A percentile compares a stretch with the other conserved stretches of the same genome.
Conservation (phyloP, 805 yeast species). For the Ogataea kodamae region DNA sequence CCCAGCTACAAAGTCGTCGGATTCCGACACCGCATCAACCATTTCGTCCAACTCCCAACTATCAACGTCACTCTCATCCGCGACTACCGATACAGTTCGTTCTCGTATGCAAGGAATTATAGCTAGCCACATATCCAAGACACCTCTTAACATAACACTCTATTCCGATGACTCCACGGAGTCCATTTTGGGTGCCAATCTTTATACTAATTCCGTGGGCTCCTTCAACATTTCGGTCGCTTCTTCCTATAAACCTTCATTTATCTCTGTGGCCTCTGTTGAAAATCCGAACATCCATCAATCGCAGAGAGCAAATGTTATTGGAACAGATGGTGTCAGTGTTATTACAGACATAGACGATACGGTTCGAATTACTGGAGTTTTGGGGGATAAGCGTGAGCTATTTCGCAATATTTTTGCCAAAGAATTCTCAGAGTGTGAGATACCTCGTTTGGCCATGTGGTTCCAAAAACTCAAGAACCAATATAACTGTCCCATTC, state of each 20-base stretch:
- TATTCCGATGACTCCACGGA: conserved; percentile 44
- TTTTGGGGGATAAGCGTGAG: conserved; percentile 80
- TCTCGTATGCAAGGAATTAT: conserved; percentile 69
- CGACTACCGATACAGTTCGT: conserved; percentile 39
- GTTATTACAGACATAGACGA: conserved; percentile 93
- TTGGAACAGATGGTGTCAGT: conserved; percentile 51
- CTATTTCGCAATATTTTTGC: conserved; percentile 76
- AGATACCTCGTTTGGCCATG: conserved; percentile 65
- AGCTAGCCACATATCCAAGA: conserved; percentile 59
- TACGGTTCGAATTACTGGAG: conserved; percentile 88
- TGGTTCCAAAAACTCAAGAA: conserved; percentile 61
- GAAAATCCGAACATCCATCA: conserved; percentile 46
- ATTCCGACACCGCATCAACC: conserved; percentile 24
- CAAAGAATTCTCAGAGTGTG: conserved; percentile 62
- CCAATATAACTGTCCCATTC: conserved; percentile 51
- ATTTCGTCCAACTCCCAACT: conserved; percentile 14
- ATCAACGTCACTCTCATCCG: conserved; percentile 11
- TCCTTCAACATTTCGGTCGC: conserved; percentile 52
- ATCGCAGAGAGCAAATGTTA: conserved; percentile 42
- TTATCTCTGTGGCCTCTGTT: conserved; percentile 47
- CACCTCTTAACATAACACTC: conserved; percentile 51
- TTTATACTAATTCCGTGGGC: conserved; percentile 65
- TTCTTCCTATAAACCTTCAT: conserved; percentile 59
- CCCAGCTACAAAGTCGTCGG: conserved; percentile 24
- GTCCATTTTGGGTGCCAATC: conserved; percentile 31